Base-by-base conservation (phyloP, 2,329 filamentous ascomycete species). In the Pseudogymnoascus sp. region DNA sequence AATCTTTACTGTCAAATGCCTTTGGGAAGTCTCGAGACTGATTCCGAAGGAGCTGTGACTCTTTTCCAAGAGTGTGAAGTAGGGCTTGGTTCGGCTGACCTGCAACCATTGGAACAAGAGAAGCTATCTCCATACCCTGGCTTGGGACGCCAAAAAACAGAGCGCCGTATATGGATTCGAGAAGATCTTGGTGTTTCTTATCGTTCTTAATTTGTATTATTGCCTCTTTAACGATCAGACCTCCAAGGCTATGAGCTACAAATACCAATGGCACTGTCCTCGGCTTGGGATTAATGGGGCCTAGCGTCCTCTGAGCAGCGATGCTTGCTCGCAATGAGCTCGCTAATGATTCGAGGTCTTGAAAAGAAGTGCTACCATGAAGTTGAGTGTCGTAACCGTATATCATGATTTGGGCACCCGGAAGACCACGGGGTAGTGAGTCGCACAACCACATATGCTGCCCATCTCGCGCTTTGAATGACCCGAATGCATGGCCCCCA, bases 211-310 rank as follows among this genome's bases (percentile, higher is more conserved):
- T 63, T 23, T 52, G 39, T 38, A 60, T 61, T 45, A 61, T 61
- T 60, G 65, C 66, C 63, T 69, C 55, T 55, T 69, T 69, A 19
- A 68, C 61, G 16, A 69, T 55, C 14, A 69, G 52, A 2, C 67
- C 67, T n/a, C 66, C 66, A n/a, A 69, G 59, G 58, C 67, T 67
- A 35, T 69, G 67, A 14, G 62, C 64, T 33, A 69, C 60, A 16
- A 69, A 61, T 6, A 69, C 52, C 12, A 67, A 35, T 4, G 67
- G 67, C 19, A 55, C 26, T 19, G 26, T 12, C 29, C 2, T 55
- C 45, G 16, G 7, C 19, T 33, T 31, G 26, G n/a, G 0, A 19
- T 33, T 12, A 4, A 2, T 19, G 8, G n/a, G 12, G 2, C 10
- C n/a, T 11, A 8, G 10, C 6, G 26, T 19, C n/a, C 45, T 55